phyloP scores from a whole-genome alignment of 2,329 filamentous ascomycete genomes.

The Hypoxylon sp. region DNA sequence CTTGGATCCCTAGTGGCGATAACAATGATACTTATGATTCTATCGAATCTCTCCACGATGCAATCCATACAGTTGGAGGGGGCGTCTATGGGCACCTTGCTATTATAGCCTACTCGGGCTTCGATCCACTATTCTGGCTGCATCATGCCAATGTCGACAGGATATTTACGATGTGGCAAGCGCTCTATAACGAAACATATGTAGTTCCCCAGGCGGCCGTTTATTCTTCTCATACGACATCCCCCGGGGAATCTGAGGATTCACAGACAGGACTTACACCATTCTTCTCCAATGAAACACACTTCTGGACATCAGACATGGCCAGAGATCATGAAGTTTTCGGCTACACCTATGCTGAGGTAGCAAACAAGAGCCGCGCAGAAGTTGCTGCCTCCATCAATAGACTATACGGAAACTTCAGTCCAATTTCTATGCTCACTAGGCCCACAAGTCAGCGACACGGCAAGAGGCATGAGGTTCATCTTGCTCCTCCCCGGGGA shows the following conservation, averaged over 20 bases:
- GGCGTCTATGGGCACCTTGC: conserved; percentile 75
- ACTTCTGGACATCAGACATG: conserved; percentile 77
- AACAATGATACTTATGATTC: conserved; percentile 71
- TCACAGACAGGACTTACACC: conserved; percentile 73
- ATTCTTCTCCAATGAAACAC: conserved; percentile 73
- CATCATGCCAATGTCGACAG: conserved; percentile 85
- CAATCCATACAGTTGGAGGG: conserved; percentile 69
- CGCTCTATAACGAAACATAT: conserved; percentile 77
- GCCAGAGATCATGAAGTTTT: conserved; percentile 73
- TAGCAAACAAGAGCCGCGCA: conserved; percentile 60
- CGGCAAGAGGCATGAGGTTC: conserved; percentile 3
- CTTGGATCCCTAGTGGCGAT: conserved; percentile 63
- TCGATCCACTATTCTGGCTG: conserved; percentile 84
- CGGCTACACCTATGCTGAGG: conserved; percentile 82
- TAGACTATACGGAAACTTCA: conserved; percentile 69
- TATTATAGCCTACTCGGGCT: conserved; percentile 79
- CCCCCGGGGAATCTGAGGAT: conserved; percentile 68
- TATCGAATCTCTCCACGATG: conserved; percentile 75
- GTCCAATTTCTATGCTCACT: conserved; percentile 55
- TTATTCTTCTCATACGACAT: conserved; percentile 73
- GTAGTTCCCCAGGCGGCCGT: conserved; percentile 69
- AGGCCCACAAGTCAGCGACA: conserved; percentile 14
- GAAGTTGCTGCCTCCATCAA: conserved; percentile 71
- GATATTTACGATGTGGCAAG: conserved; percentile 82
- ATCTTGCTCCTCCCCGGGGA: conserved; percentile 4